Base-by-base conservation (phyloP, 805 yeast species). In the Starmera dryadoides region DNA sequence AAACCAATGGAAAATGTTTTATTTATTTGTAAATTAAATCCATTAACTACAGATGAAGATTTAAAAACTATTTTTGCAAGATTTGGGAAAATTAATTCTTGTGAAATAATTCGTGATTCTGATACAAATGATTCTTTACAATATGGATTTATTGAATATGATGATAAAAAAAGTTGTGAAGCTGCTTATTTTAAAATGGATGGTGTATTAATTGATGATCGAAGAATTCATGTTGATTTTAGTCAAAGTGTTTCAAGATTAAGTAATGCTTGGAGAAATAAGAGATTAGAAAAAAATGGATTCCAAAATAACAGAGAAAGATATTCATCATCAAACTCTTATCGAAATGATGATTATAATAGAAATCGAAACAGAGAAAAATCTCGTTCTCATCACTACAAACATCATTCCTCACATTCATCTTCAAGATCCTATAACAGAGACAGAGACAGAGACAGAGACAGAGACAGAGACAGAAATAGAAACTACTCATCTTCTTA, bases 131-230 rank as follows among this genome's bases (percentile, higher is more conserved):
- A 67, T 14, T 73, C 79, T 2, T 49, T 77, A 30, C 70, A 75
- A 38, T 81, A 81, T 50, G 89, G 79, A 3, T 81, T 81, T 44
- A 72, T 81, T 23, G 84, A 79, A 48, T 81, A 62, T 50, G 66
- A 62, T 18, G 52, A 58, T 2, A 63, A 63, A 42, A 58, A 62
- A 31, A 66, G 68, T 29, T 80, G 84, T 36, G 86, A 81, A 44
- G 45, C 50, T n/a, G 87, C 87, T 0, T 81, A 77, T 51, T 56
- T 64, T 40, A 75, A 74, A 50, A 74, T 81, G 77, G 76, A 78
- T 31, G 73, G 71, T 14, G 81, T 75, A 3, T 50, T 79, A 34
- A 77, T 81, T 30, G 88, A 81, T 52, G 87, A 81, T 40, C 53
- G 72, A 32, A 63, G 82, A 39, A 71, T 81, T 18, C 76, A 76